Conservation (phyloP, 2,329 filamentous ascomycete genomes). For the Aspergillus aculeatinus region DNA sequence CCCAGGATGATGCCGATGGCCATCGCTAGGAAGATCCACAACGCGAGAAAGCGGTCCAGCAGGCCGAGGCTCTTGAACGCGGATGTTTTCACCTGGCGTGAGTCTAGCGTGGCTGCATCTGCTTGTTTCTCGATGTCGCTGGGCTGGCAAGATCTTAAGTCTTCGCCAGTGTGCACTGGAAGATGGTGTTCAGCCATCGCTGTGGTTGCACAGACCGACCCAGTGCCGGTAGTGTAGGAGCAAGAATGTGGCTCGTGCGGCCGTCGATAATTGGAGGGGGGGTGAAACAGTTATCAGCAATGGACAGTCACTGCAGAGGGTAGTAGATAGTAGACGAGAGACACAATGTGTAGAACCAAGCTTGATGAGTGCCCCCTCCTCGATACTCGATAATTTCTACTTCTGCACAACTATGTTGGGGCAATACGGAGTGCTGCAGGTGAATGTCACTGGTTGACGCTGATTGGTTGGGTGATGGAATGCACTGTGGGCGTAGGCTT, state of each 20-base stretch:
- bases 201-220: too few relatives aligned
- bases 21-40: slow-evolving; percentile 80
- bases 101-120: background rate
- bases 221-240: too few relatives aligned
- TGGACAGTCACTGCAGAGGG: too few relatives aligned
- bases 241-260: too few relatives aligned
- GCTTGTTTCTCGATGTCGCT: background rate
- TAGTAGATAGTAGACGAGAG: too few relatives aligned
- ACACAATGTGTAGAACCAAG: too few relatives aligned
- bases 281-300: too few relatives aligned
- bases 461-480: background rate
- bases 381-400: too few relatives aligned
- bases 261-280: too few relatives aligned
- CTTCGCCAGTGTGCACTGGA: background rate
- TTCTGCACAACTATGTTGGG: too few relatives aligned
- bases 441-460: background rate
- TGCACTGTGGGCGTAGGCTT: background rate
- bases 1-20: slow-evolving; percentile 69
- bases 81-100: background rate
- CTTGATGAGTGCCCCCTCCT: too few relatives aligned
- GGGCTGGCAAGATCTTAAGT: background rate
- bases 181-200: background rate
- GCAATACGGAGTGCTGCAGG: background rate
- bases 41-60: slow-evolving; percentile 22
- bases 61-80: slow-evolving; percentile 21